These are phyloP conservation scores for Hemerocallis citrina DNA, from an alignment of 106 monocot genomes.

Conservation along the genomic window DNA sequence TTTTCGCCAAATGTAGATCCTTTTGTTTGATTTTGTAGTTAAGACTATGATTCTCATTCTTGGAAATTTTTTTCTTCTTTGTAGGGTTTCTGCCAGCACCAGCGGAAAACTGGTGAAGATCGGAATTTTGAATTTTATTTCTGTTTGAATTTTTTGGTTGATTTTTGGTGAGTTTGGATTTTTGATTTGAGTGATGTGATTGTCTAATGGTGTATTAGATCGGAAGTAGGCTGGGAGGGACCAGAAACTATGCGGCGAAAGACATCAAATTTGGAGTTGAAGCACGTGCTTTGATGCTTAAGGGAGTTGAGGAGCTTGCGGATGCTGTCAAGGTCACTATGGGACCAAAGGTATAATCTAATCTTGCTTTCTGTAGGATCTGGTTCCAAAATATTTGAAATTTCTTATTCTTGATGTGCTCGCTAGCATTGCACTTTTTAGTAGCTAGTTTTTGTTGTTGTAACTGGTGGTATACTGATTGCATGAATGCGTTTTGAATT, in stretches of 20 bases:
- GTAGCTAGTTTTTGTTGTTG: neutral
- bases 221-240: constrained; percentile 25
- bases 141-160: neutral
- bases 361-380: neutral
- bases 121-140: neutral
- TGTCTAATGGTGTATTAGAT: constrained; percentile 3
- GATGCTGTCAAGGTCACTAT: constrained; percentile 45
- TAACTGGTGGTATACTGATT: neutral
- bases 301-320: constrained; percentile 38
- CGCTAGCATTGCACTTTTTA: neutral
- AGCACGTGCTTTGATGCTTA: constrained; percentile 43
- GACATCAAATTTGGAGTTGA: constrained; percentile 35
- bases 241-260: constrained; percentile 46
- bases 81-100: constrained; percentile 22
- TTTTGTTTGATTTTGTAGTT: neutral
- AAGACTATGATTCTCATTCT: neutral
- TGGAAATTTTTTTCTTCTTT: constrained; percentile 5
- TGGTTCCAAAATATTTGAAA: neutral
- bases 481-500: neutral
- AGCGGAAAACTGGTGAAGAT: constrained; percentile 22
- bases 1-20: neutral
- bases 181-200: neutral
- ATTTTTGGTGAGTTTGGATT: neutral
- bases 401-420: neutral
- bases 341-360: constrained; percentile 35